Evolutionary conservation across 164 flowering plant genomes (phyloP).

Genomic region (Umbellularia californica): DNA sequence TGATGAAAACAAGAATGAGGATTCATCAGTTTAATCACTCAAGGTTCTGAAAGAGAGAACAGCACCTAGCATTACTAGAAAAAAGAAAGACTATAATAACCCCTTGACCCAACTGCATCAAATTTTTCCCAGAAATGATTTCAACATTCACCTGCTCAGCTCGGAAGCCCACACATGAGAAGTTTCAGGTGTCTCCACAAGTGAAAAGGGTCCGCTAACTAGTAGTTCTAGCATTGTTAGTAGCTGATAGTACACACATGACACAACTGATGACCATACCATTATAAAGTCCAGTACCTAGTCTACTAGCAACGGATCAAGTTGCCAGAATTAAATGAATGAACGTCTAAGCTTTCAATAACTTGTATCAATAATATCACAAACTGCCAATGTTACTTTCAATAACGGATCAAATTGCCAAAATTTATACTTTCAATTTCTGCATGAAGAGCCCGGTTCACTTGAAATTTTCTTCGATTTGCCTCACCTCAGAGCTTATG

Average conservation of each 20-base stretch:
- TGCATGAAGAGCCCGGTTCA: too few relatives aligned
- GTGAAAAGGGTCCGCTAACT: neutral
- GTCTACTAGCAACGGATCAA: neutral
- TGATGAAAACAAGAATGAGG: constrained; percentile 25
- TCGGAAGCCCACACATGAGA: neutral
- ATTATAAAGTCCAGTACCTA: too few relatives aligned
- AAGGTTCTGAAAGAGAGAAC: neutral
- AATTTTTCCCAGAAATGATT: neutral
- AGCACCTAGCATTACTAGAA: neutral
- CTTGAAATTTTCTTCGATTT: too few relatives aligned
- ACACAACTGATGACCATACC: too few relatives aligned
- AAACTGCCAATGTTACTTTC: too few relatives aligned
- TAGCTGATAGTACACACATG: too few relatives aligned
- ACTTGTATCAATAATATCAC: neutral
- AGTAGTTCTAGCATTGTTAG: too few relatives aligned
- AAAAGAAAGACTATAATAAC: too few relatives aligned
- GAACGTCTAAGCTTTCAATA: neutral
- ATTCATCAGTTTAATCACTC: constrained; percentile 1
- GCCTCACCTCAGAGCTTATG: too few relatives aligned
- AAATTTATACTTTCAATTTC: too few relatives aligned
- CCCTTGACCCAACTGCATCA: neutral
- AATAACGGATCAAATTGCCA: too few relatives aligned
- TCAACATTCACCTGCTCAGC: neutral
- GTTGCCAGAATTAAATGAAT: neutral
- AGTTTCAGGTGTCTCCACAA: neutral